Percentiles rank a stretch among this genome's conserved stretches.
phyloP scores from a whole-genome alignment of 148 eudicot genomes.

The Camellia granthamiana region DNA sequence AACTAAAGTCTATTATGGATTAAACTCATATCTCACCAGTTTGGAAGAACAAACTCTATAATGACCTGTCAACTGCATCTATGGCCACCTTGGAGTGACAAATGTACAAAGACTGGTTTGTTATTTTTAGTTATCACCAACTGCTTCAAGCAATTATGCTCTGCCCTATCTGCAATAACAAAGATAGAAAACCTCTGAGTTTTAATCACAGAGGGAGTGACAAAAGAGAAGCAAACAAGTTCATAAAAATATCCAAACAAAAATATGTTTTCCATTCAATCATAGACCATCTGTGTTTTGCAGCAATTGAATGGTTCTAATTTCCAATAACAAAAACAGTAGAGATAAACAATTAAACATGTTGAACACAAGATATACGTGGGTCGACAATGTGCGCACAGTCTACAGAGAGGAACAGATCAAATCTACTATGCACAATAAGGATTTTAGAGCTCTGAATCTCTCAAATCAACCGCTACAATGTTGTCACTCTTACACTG shows the following conservation, averaged over 20 bases:
- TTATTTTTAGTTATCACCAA: background rate
- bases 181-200: background rate
- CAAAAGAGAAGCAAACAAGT: background rate
- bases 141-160: slow-evolving; percentile 3
- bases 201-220: background rate
- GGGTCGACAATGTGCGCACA: no score
- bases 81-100: slow-evolving; percentile 13
- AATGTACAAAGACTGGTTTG: slow-evolving; percentile 24
- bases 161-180: slow-evolving; percentile 22
- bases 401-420: no score
- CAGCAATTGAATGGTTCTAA: no score
- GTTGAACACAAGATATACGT: no score
- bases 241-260: background rate
- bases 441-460: no score
- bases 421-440: no score
- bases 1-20: background rate
- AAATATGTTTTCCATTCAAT: background rate
- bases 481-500: no score
- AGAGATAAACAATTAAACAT: no score
- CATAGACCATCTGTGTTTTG: background rate
- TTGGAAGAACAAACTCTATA: background rate
- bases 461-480: no score
- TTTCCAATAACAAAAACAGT: no score
- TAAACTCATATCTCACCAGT: background rate
- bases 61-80: slow-evolving; percentile 16